phyloP scores from a whole-genome alignment of 2,329 filamentous ascomycete species.

The Aspergillus pseudoterreus region DNA sequence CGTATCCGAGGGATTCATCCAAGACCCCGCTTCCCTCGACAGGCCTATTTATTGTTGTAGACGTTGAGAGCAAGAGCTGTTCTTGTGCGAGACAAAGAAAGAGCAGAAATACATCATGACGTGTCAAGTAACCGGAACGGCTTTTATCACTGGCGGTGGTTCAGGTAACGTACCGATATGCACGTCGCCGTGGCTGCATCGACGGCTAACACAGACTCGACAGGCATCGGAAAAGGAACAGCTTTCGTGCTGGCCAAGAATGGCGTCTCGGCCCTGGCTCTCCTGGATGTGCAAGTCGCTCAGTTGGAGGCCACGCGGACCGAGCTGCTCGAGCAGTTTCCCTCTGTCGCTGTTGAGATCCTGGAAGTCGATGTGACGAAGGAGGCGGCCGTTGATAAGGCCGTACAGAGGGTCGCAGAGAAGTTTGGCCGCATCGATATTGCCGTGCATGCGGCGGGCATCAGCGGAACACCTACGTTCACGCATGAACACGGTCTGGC shows the following conservation, averaged over 20 bases:
- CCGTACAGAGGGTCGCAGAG: slow-evolving; percentile 39
- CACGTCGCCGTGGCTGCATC: neutral
- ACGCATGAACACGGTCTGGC: slow-evolving; percentile 47
- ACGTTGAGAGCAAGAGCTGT: too few relatives aligned
- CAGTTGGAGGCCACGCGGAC: slow-evolving; percentile 30
- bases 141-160: slow-evolving; percentile 24
- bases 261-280: slow-evolving; percentile 47
- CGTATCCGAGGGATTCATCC: too few relatives aligned
- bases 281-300: slow-evolving; percentile 47
- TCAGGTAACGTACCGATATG: slow-evolving; percentile 17
- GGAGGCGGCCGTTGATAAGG: slow-evolving; percentile 41
- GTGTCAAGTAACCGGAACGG: slow-evolving; percentile 20
- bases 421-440: slow-evolving; percentile 54
- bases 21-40: too few relatives aligned
- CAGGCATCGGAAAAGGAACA: slow-evolving; percentile 54
- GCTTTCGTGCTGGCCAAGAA: slow-evolving; percentile 47
- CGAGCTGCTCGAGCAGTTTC: slow-evolving; percentile 34
- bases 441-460: slow-evolving; percentile 55
- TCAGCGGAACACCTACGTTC: slow-evolving; percentile 39
- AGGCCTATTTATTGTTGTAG: too few relatives aligned
- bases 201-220: neutral
- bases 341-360: slow-evolving; percentile 39
- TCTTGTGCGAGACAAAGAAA: too few relatives aligned
- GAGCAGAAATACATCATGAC: slow-evolving; percentile 6
- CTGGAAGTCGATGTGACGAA: slow-evolving; percentile 48